Evolutionary conservation across 2,329 filamentous ascomycete genomes (phyloP), one percentile per base, ranked within the genome.

Genomic region (Emmonsiellopsis sp.): DNA sequence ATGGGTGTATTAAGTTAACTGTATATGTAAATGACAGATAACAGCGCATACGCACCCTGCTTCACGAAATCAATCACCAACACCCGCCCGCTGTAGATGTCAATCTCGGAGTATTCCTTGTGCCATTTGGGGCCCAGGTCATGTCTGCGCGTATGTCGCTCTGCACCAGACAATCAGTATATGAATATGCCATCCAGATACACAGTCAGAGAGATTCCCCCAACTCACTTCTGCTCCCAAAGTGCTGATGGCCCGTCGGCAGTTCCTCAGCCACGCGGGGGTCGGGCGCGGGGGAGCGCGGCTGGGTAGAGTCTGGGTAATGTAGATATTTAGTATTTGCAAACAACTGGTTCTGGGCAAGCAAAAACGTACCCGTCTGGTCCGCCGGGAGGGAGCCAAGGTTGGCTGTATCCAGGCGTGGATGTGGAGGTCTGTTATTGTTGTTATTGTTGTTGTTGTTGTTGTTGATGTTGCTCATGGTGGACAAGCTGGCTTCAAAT

Each of bases 41-140:
- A 5, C 21, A 27, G 21, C 5, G 21, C 21, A 31, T 27, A 53
- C 55, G 31, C 53, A 66, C 65, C 65, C 51, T 62, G 63, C 34
- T 63, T 65, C 45, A 77, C 65, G 60, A 77, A 79, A 61, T 80
- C 76, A 42, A 79, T 74, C 53, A 80, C 68, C 55, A 80, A 63
- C 5, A 79, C 74, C 37, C 77, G 71, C 10, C 76, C 75, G 21
- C 49, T 40, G 34, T 58, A 51, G 31, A 58, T 56, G 39, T 64
- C 61, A 32, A 65, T 62, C 5, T 61, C 55, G 27, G 63, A 60
- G 51, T 66, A 67, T 1, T 63, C 56, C 43, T 66, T 67, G 53
- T 70, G 64, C 67, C 67, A 70, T 60, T 65, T 65, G 27, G 68
- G 57, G 6, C 62, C 63, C 14, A 63, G 64, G 44, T 60, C 59